Conservation (phyloP, 116 monocot species). For the Posidonia oceanica region DNA sequence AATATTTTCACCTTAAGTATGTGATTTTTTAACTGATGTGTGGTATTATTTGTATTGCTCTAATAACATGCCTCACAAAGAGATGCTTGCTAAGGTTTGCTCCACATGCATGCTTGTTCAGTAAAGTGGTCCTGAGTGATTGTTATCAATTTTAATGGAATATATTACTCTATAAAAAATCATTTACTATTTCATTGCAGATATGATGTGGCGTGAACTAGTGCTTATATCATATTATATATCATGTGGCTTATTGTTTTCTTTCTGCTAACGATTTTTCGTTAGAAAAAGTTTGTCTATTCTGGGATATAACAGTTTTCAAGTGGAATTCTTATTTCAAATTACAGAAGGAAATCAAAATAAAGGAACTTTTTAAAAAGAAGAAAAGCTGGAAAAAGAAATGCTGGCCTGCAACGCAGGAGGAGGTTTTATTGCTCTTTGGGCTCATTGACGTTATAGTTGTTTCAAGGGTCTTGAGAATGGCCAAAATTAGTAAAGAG, state of each 20-base stretch:
- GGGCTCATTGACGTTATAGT: conserved; percentile 67
- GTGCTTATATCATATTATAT: too few relatives aligned
- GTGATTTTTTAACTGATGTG: not conserved
- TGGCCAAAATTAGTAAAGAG: conserved; percentile 66
- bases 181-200: too few relatives aligned
- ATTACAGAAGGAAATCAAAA: conserved; percentile 66
- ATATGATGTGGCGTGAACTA: too few relatives aligned
- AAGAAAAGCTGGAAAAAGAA: conserved; percentile 50
- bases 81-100: not conserved
- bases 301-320: not conserved
- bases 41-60: not conserved
- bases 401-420: conserved; percentile 39
- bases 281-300: not conserved
- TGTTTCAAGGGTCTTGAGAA: conserved; percentile 63
- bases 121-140: too few relatives aligned
- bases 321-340: not conserved
- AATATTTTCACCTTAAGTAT: not conserved
- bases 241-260: too few relatives aligned
- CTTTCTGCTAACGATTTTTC: too few relatives aligned
- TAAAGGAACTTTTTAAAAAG: conserved; percentile 66
- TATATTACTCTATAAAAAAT: too few relatives aligned
- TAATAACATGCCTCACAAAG: not conserved
- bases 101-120: too few relatives aligned
- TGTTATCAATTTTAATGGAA: too few relatives aligned
- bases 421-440: conserved; percentile 53